Base-by-base conservation (phyloP, 2,329 filamentous ascomycete species). In the Diaporthe aspalathi region DNA sequence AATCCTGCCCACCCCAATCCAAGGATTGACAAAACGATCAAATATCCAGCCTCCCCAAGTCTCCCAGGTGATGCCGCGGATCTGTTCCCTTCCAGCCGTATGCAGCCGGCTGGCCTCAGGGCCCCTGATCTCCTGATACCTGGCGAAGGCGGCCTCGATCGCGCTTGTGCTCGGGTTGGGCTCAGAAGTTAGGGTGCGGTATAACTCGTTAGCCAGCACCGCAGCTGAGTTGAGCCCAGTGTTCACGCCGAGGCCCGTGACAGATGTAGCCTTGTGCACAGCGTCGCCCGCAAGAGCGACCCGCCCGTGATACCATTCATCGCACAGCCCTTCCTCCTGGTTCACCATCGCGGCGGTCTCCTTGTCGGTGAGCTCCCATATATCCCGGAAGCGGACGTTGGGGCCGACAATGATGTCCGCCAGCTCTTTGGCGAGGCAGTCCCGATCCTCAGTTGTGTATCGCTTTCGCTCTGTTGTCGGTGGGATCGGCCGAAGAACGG, bases 301-400 rank as follows among this genome's bases (percentile, higher is more conserved):
- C 40, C 60, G 60, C 20, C 49, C 24, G 40, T 65, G 40, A n/a
- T 65, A 32, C 60, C 60, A 65, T 17, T 49, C n/a, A 29, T 65
- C 60, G 22, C 60, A 65, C 5, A 49, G 49, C 11, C 60, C 60
- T 32, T 65, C 60, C 60, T 65, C 60, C 22, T 65, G 60, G 22
- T 65, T 49, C 22, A 65, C 60, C 60, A 65, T 65, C 22, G 47
- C 60, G 6, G 60, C 60, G 29, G 60, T 49, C 8, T 65, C 60
- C 60, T 65, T 65, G 6, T 29, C 60, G 40, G 60, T 38, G 2
- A 20, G 27, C 40, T n/a, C 40, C 60, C 60, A 65, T 14, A 65
- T 12, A n/a, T 65, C 16, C 32, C n/a, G 40, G 29, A 65, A 57
- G 54, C 32, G 32, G 14, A 40, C n/a, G 3, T 35, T 22, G 1